Evolutionary conservation across 2,329 filamentous ascomycete species (phyloP).

Genomic region (Alternaria dauci): DNA sequence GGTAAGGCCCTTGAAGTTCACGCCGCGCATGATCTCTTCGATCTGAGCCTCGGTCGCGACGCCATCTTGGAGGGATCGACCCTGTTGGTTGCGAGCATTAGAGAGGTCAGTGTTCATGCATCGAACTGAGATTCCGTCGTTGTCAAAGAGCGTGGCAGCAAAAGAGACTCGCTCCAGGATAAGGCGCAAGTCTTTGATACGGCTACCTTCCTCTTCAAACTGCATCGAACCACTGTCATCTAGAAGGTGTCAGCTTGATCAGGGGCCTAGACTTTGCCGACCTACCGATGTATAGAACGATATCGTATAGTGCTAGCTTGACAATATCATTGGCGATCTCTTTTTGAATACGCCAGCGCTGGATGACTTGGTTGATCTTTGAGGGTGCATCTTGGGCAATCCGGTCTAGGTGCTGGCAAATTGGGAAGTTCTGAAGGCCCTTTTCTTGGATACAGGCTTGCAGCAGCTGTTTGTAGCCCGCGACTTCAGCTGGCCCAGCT

Average conservation of each 20-base stretch:
- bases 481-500: constrained; percentile 60
- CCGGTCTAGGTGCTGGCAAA: constrained; percentile 60
- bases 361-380: constrained; percentile 64
- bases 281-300: constrained; percentile 66
- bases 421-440: constrained; percentile 64
- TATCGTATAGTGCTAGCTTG: constrained; percentile 69
- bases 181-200: constrained; percentile 71
- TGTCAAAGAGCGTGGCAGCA: constrained; percentile 73
- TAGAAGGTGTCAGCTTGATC: constrained; percentile 29
- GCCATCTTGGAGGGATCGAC: constrained; percentile 58
- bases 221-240: constrained; percentile 76
- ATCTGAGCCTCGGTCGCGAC: constrained; percentile 67
- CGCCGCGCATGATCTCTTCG: constrained; percentile 63
- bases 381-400: constrained; percentile 59
- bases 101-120: constrained; percentile 71
- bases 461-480: constrained; percentile 65
- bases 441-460: constrained; percentile 68
- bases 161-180: constrained; percentile 70
- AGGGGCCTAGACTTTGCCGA: not conserved
- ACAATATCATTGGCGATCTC: constrained; percentile 71
- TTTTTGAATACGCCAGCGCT: constrained; percentile 64
- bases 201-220: constrained; percentile 71
- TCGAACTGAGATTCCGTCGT: constrained; percentile 71
- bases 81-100: constrained; percentile 33
- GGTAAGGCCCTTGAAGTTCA: constrained; percentile 71